A percentile compares a stretch with the other conserved stretches of the same genome.
Evolutionary conservation across 73 alveolate genomes (phyloP).

Genomic region (Urostyla sp.): DNA sequence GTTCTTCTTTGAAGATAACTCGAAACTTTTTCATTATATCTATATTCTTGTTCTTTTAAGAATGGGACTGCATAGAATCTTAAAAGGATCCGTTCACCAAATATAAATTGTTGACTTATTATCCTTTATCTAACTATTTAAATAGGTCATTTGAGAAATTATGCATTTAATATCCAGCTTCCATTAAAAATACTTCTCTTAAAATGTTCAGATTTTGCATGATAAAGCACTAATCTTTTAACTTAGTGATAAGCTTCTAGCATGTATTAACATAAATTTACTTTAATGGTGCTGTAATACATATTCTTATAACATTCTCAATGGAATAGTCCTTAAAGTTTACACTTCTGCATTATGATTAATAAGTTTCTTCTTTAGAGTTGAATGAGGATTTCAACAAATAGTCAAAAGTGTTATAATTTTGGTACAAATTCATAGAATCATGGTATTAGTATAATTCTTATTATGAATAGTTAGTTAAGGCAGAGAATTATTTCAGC

Average conservation of each 20-base stretch:
- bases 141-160: slow-evolving; percentile 15
- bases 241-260: slow-evolving; percentile 8
- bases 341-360: neutral
- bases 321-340: slow-evolving; percentile 26
- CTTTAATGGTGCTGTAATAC: slow-evolving; percentile 23
- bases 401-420: slow-evolving; percentile 22
- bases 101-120: slow-evolving; percentile 39
- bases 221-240: slow-evolving; percentile 13
- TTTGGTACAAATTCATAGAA: slow-evolving; percentile 13
- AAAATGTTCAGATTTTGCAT: slow-evolving; percentile 10
- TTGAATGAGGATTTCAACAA: neutral
- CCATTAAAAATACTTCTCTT: slow-evolving; percentile 61
- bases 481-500: neutral
- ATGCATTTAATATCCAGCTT: slow-evolving; percentile 62
- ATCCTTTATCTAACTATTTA: slow-evolving; percentile 47
- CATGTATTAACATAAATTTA: slow-evolving; percentile 32
- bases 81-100: slow-evolving; percentile 48
- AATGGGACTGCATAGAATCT: slow-evolving; percentile 7
- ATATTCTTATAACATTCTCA: slow-evolving; percentile 32
- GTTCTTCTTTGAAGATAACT: slow-evolving; percentile 13
- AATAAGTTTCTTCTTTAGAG: neutral
- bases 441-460: slow-evolving; percentile 15
- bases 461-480: neutral
- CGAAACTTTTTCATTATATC: slow-evolving; percentile 11
- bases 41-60: neutral